Base-by-base conservation (phyloP, 768 basidiomycete species). In the Candolleomyces eurysporus region DNA sequence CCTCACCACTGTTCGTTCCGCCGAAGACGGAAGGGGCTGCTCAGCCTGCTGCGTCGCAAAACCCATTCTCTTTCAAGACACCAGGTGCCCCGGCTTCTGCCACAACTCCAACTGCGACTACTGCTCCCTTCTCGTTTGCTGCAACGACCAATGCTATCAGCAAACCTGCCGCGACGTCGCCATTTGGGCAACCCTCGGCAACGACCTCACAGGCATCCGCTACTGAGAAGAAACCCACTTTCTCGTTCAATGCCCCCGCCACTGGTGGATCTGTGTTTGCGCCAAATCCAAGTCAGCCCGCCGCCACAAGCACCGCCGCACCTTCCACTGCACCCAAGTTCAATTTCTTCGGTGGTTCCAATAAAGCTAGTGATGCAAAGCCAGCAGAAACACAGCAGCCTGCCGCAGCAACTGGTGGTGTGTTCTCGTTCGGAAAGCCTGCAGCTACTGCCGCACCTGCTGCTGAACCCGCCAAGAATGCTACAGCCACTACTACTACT, bases 361-460 rank as follows among this genome's bases (percentile, higher is more conserved):
- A 26, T 26, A 26, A 26, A 26, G 26, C 26, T 26, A 26, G 26
- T 42, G 59, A 50, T 22, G 51, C 21, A 30, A 52, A 52, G 51
- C 51, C 51, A 30, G 51, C 55, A n/a, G 45, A 14, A 32, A 21
- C 32, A 22, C 16, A 22, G 17, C 26, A 26, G 26, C 26, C 21
- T 50, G 48, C 13, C 11, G 17, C 13, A n/a, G 21, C 48, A 11
- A 22, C 11, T 3, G 48, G 48, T 22, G 22, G 48, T 11, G 21
- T 50, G 48, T 50, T 50, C 22, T 50, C 48, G 48, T 50, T 55
- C 59, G 26, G 26, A 14, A 67, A 62, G n/a, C 61, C 67, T 32
- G 43, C 62, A 6, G 17, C 63, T n/a, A 56, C 71, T 31, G 30
- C 63, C 2, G 40, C 50, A 62, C 61, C 57, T 57, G 67, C 46